Evolutionary conservation across 768 basidiomycete genomes (phyloP).

Genomic region (Trichaptum fuscoviolaceum): DNA sequence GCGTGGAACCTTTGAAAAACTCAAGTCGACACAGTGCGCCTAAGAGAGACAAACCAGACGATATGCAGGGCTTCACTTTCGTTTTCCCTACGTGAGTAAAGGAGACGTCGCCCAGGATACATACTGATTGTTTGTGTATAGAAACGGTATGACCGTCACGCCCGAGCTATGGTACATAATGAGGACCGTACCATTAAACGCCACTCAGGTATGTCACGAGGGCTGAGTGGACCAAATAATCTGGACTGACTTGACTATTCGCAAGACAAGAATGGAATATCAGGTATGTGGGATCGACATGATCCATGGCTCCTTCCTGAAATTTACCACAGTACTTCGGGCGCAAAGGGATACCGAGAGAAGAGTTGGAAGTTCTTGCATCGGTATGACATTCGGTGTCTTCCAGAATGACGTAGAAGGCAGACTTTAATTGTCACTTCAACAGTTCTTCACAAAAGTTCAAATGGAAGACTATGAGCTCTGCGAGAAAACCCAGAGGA

Average conservation of each 20-base stretch:
- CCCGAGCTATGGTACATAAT: constrained; percentile 7
- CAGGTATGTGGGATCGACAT: background rate
- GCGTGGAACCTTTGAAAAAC: constrained; percentile 9
- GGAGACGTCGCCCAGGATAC: background rate
- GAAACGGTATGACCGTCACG: background rate
- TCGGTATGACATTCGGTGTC: constrained; percentile 4
- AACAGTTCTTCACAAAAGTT: constrained; percentile 9
- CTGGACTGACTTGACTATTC: background rate
- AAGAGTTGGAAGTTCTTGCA: background rate
- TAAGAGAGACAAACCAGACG: background rate
- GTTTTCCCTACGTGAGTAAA: constrained; percentile 6
- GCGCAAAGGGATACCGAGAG: background rate
- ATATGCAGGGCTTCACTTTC: constrained; percentile 10
- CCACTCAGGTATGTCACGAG: background rate
- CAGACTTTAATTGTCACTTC: background rate
- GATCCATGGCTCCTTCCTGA: background rate
- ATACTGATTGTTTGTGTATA: background rate
- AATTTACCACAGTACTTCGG: background rate
- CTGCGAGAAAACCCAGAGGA: constrained; percentile 8
- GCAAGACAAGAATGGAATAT: constrained; percentile 9
- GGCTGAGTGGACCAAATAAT: background rate
- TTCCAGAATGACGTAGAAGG: background rate
- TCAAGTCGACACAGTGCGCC: constrained; percentile 8
- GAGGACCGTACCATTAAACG: constrained; percentile 1
- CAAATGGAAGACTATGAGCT: constrained; percentile 12